Evolutionary conservation across 768 basidiomycete species (phyloP).

Genomic region (Agrocybe praecox): DNA sequence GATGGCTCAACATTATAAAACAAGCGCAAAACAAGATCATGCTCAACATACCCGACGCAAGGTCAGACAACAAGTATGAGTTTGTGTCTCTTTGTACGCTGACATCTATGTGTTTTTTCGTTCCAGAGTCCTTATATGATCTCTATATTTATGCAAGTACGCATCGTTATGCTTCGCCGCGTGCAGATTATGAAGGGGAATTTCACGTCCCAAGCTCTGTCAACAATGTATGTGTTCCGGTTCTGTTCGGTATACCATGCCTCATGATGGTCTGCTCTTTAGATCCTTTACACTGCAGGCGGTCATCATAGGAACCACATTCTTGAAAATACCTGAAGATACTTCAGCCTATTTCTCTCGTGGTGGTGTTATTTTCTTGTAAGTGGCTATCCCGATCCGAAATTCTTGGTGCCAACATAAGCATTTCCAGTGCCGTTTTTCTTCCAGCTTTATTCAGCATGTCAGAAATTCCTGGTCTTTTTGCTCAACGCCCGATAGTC

Average conservation of each 20-base stretch:
- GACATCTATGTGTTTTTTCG: neutral
- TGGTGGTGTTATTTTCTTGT: slow-evolving; percentile 77
- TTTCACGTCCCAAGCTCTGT: slow-evolving; percentile 29
- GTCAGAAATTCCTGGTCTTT: slow-evolving; percentile 71
- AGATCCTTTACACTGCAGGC: slow-evolving; percentile 36
- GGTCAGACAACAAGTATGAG: slow-evolving; percentile 11
- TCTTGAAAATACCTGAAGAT: slow-evolving; percentile 50
- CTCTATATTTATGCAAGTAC: slow-evolving; percentile 42
- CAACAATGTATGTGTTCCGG: slow-evolving; percentile 21
- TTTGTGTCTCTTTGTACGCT: neutral
- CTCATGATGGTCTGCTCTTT: slow-evolving; percentile 8
- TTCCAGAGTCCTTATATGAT: slow-evolving; percentile 39
- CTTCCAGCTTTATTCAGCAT: slow-evolving; percentile 61
- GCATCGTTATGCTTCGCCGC: slow-evolving; percentile 43
- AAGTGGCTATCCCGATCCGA: slow-evolving; percentile 18
- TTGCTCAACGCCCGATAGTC: slow-evolving; percentile 61
- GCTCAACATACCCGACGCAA: slow-evolving; percentile 40
- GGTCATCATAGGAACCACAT: slow-evolving; percentile 60
- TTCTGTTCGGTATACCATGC: slow-evolving; percentile 24
- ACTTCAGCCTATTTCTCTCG: slow-evolving; percentile 69
- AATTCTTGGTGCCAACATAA: slow-evolving; percentile 22
- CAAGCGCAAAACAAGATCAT: slow-evolving; percentile 53
- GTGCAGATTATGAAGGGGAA: slow-evolving; percentile 43
- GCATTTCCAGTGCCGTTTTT: slow-evolving; percentile 45
- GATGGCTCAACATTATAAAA: slow-evolving; percentile 39